Percentiles rank a stretch among this genome's conserved stretches.
These are phyloP conservation scores for Ricinus communis DNA, from an alignment of 345 rosid genomes.

Conservation along the genomic window DNA sequence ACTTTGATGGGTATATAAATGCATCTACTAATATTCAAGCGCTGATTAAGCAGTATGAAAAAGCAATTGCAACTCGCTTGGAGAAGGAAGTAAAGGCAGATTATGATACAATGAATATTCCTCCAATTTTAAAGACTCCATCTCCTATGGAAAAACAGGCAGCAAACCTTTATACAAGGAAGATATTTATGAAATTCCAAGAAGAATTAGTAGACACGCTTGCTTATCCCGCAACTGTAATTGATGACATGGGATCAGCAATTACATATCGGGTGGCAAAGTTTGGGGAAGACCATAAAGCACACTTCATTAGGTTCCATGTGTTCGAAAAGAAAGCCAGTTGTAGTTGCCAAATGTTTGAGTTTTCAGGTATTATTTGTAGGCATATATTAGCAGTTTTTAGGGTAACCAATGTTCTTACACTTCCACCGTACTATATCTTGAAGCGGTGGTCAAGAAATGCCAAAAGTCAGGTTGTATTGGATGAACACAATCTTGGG, in stretches of 20 bases:
- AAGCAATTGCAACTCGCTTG: constrained; percentile 33
- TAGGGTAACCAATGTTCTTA: constrained; percentile 48
- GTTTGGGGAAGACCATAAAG: constrained; percentile 43
- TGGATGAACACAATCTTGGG: constrained; percentile 29
- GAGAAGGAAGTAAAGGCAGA: constrained; percentile 54
- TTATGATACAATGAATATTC: constrained; percentile 37
- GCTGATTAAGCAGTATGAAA: constrained; percentile 44
- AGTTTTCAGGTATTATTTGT: constrained; percentile 48
- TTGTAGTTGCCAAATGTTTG: constrained; percentile 56
- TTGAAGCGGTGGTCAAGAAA: constrained; percentile 52
- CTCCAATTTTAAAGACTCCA: constrained; percentile 45
- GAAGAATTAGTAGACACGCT: constrained; percentile 54
- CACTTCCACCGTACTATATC: constrained; percentile 45
- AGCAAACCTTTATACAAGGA: constrained; percentile 46
- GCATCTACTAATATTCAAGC: constrained; percentile 39
- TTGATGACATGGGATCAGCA: constrained; percentile 34
- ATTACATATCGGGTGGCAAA: constrained; percentile 40
- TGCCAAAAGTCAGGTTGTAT: constrained; percentile 39
- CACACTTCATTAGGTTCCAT: constrained; percentile 35
- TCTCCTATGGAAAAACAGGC: constrained; percentile 57
- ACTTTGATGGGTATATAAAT: constrained; percentile 55
- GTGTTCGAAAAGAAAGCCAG: constrained; percentile 42
- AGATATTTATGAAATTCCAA: constrained; percentile 44
- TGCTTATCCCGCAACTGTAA: constrained; percentile 37
- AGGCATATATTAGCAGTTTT: constrained; percentile 48